Evolutionary conservation across 139 green algal genomes (phyloP), one percentile per base, ranked within the genome.

Genomic region (Chlorella vulgaris): DNA sequence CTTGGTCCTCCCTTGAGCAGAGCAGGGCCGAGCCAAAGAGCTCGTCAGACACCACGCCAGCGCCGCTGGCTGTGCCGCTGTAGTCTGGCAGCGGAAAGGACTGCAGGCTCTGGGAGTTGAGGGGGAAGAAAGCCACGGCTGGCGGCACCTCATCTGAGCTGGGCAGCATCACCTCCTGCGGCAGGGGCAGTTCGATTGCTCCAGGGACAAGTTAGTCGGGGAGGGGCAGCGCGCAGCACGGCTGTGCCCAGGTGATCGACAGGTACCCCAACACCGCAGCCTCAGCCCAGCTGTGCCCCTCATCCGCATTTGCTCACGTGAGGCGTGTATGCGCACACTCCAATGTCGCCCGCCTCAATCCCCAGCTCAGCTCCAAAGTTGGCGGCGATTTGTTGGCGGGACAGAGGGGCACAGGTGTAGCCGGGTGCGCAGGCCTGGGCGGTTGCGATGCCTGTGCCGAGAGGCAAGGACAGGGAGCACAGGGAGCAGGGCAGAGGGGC

Each of bases 1-100:
- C 74, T 10, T 55, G 3, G 3, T 60, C 40, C 3, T 51, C 24
- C 7, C 38, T n/a, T 28, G 36, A 74, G 78, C 86, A 90, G 22
- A 29, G 24, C 42, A 90, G 70, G 15, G 74, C 81, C 4, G 55
- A 39, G 60, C 87, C 82, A 74, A 91, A 91, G 6, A 90, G 28
- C 15, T 47, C 31, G 66, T 91, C 87, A 3, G 28, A 3, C 29
- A 75, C 65, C 28, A 81, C 35, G 40, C 40, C 50, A 28, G 73
- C 80, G 0, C 79, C 79, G 29, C 31, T 35, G 18, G 66, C 33
- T 1, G 47, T 33, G 7, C 67, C 74, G 1, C 15, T 31, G 61
- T 85, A 88, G 3, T 78, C 62, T 22, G 60, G 39, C 38, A 90
- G 38, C 50, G 86, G 86, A 53, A 85, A 71, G 24, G 81, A 86